phyloP scores from a whole-genome alignment of 73 alveolate genomes.

The Paramecium sexaurelia region DNA sequence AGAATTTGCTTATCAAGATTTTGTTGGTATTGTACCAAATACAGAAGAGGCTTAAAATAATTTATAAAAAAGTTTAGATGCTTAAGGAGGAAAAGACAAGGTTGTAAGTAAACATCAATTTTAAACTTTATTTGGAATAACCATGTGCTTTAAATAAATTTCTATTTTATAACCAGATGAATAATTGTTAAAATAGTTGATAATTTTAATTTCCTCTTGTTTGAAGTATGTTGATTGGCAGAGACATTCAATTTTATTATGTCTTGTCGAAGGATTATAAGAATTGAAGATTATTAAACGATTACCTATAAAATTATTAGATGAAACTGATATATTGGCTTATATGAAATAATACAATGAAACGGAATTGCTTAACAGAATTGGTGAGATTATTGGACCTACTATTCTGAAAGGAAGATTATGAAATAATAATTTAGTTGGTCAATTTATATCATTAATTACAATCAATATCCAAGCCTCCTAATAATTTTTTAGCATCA shows the following conservation, averaged over 20 bases:
- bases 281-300: constrained; percentile 15
- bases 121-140: not conserved
- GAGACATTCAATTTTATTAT: not conserved
- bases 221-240: not conserved
- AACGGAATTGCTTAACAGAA: not conserved
- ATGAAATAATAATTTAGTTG: not conserved
- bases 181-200: not conserved
- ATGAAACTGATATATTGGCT: not conserved
- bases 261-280: not conserved
- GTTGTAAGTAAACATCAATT: constrained; percentile 9
- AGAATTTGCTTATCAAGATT: not conserved
- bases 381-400: not conserved
- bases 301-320: constrained; percentile 44
- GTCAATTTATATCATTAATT: not conserved
- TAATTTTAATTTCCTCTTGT: not conserved
- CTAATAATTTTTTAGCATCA: not conserved
- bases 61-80: not conserved
- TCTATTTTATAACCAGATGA: constrained; percentile 6
- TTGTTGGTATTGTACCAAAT: not conserved
- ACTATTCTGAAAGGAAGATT: not conserved
- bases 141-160: not conserved
- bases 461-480: constrained; percentile 1
- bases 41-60: not conserved
- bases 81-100: constrained; percentile 48
- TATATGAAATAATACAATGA: not conserved